Conservation (phyloP, 176 grass and related monocot genomes). For the Neostapfia colusana region DNA sequence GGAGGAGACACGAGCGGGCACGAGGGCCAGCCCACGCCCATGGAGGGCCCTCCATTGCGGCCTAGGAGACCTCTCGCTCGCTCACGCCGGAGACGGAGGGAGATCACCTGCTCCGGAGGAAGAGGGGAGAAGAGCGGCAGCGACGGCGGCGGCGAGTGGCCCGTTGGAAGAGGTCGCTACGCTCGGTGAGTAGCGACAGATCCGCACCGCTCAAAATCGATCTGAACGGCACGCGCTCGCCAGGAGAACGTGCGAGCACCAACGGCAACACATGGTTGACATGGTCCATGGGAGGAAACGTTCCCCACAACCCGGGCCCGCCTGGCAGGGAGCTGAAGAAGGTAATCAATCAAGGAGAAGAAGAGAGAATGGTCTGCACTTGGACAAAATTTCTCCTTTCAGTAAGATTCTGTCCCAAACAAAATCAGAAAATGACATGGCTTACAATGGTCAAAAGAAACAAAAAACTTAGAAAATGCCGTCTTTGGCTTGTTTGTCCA, state of each 20-base stretch:
- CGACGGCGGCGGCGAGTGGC: constrained; percentile 38
- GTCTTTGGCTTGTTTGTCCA: too few relatives aligned
- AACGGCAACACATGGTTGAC: not conserved
- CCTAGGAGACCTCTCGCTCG: not conserved
- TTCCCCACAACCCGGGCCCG: not conserved
- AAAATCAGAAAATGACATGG: not conserved
- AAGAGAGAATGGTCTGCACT: not conserved
- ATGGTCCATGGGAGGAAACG: not conserved
- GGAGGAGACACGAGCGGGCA: not conserved
- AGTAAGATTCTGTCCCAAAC: not conserved
- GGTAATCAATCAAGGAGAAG: not conserved
- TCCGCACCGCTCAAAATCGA: not conserved
- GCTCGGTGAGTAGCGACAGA: not conserved
- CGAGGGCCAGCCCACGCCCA: not conserved
- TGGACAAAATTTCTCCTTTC: constrained; percentile 2
- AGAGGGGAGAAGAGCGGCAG: not conserved
- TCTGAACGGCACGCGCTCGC: constrained; percentile 24
- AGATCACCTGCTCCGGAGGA: not conserved
- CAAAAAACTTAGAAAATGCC: not conserved
- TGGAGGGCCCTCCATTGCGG: constrained; percentile 10
- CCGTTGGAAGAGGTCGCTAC: constrained; percentile 37
- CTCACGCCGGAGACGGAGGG: not conserved
- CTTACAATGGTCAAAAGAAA: constrained; percentile 31
- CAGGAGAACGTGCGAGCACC: constrained; percentile 13
- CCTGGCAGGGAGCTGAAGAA: too few relatives aligned